These are phyloP conservation scores for Onygenales sp. DNA, from an alignment of 2,329 filamentous ascomycete genomes.

Conservation along the genomic window DNA sequence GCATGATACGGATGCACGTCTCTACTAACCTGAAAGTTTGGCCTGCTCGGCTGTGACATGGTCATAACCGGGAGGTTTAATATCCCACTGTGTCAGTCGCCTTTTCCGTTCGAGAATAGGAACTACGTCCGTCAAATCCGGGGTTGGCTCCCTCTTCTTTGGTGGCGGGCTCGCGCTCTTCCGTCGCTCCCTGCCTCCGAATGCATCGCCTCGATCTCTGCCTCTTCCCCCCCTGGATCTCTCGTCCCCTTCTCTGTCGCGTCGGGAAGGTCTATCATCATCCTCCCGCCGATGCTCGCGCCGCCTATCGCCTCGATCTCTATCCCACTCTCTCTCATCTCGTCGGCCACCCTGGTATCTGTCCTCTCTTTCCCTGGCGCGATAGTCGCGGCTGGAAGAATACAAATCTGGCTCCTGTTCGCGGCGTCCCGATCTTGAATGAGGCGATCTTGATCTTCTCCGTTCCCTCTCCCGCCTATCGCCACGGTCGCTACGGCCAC, in stretches of 20 bases:
- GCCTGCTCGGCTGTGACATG: slow-evolving; percentile 97
- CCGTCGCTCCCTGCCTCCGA: slow-evolving; percentile 47
- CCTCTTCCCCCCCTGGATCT: slow-evolving; percentile 37
- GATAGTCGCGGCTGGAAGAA: slow-evolving; percentile 83
- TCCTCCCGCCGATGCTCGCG: slow-evolving; percentile 58
- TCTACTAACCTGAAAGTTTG: slow-evolving; percentile 64
- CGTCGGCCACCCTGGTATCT: slow-evolving; percentile 66
- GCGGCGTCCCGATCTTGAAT: slow-evolving; percentile 57
- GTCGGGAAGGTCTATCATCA: slow-evolving; percentile 48
- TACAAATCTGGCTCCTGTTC: slow-evolving; percentile 76
- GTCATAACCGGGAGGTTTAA: slow-evolving; percentile 96
- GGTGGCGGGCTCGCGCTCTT: slow-evolving; percentile 71
- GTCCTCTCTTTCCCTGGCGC: slow-evolving; percentile 88
- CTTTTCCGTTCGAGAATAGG: slow-evolving; percentile 78
- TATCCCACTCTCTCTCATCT: slow-evolving; percentile 68
- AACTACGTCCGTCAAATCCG: slow-evolving; percentile 81
- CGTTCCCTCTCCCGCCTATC: slow-evolving; percentile 46
- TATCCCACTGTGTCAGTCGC: slow-evolving; percentile 96
- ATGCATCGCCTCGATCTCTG: slow-evolving; percentile 28
- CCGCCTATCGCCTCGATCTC: slow-evolving; percentile 53
- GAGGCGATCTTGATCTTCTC: slow-evolving; percentile 79
- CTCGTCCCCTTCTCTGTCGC: slow-evolving; percentile 55
- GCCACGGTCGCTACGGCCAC: slow-evolving; percentile 28
- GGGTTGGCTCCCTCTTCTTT: slow-evolving; percentile 91
- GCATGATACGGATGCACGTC: slow-evolving; percentile 1